Conservation (phyloP, 140 eudicot genomes). For the Bidens hawaiensis region DNA sequence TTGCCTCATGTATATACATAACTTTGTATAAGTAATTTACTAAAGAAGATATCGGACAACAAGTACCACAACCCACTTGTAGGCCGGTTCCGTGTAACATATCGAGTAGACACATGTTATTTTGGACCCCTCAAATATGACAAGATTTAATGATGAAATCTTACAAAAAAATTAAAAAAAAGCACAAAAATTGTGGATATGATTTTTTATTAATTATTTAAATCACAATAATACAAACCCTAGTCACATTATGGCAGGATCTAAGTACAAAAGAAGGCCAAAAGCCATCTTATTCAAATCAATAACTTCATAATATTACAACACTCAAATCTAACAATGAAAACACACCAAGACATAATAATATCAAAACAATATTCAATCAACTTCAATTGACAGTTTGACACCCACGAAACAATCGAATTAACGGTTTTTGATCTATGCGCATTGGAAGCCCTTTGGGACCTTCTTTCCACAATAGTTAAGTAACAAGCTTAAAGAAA, state of each 20-base stretch:
- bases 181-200: not conserved
- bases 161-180: too few relatives aligned
- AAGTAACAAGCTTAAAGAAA: conserved; percentile 61
- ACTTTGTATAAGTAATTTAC: too few relatives aligned
- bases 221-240: conserved; percentile 7
- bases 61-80: too few relatives aligned
- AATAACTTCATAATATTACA: conserved; percentile 5
- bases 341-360: not conserved
- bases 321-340: conserved; percentile 6
- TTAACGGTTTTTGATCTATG: conserved; percentile 12
- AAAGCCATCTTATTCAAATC: conserved; percentile 16
- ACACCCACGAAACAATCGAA: not conserved
- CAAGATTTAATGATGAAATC: too few relatives aligned
- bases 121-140: too few relatives aligned
- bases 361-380: not conserved
- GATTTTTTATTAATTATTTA: not conserved
- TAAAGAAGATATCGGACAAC: too few relatives aligned
- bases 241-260: conserved; percentile 27
- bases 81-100: too few relatives aligned
- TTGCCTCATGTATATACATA: too few relatives aligned
- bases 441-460: conserved; percentile 67
- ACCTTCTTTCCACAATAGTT: conserved; percentile 66
- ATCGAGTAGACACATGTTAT: too few relatives aligned
- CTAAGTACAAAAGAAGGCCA: conserved; percentile 10
- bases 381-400: too few relatives aligned